Evolutionary conservation across 768 basidiomycete species (phyloP).

Genomic region (Russula lepida): DNA sequence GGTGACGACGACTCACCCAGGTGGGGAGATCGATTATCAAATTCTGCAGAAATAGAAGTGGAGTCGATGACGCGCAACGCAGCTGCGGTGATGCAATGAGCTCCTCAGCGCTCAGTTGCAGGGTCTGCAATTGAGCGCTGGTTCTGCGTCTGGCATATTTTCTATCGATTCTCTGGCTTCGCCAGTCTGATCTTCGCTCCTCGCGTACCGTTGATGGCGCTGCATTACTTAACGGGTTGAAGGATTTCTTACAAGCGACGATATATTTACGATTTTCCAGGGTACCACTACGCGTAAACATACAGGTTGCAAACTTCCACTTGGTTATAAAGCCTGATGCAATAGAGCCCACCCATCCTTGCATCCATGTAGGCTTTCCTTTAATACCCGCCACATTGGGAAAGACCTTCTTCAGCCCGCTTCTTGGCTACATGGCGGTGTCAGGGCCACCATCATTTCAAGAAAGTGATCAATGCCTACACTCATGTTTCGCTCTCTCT

Average conservation of each 20-base stretch:
- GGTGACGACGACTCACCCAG: no score
- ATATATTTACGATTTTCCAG: not conserved
- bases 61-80: no score
- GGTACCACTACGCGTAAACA: not conserved
- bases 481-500: constrained; percentile 35
- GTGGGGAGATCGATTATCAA: no score
- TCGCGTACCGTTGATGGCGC: not conserved
- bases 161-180: no score
- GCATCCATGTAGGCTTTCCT: not conserved
- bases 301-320: not conserved
- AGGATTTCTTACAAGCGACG: not conserved
- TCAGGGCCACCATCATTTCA: not conserved
- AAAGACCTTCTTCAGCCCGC: not conserved
- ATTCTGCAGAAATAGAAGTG: no score
- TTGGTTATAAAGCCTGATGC: not conserved
- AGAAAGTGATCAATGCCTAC: constrained; percentile 19
- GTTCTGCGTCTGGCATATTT: no score
- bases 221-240: no score
- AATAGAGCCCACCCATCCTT: not conserved
- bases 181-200: no score
- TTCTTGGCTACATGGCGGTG: not conserved
- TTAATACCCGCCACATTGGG: not conserved
- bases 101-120: no score
- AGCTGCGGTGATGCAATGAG: no score
- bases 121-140: no score